These are phyloP conservation scores for Huntiella decipiens DNA, from an alignment of 2,329 filamentous ascomycete genomes.

Conservation along the genomic window DNA sequence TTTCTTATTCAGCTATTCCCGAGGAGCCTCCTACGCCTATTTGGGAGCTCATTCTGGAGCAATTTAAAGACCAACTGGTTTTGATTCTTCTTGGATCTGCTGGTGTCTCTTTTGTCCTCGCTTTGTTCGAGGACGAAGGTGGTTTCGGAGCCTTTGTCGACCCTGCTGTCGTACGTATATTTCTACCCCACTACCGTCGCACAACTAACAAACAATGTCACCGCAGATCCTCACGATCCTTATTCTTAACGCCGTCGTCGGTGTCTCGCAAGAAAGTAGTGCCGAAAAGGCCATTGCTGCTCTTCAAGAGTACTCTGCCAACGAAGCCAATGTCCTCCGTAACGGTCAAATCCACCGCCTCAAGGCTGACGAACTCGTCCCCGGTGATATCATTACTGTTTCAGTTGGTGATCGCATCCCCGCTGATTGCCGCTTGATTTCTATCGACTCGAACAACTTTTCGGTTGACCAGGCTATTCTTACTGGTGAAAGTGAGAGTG, in stretches of 20 bases:
- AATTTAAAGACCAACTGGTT: constrained; percentile 98
- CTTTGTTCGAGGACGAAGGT: constrained; percentile 79
- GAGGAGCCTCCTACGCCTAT: constrained; percentile 92
- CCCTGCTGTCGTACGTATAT: constrained; percentile 61
- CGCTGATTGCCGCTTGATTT: constrained; percentile 76
- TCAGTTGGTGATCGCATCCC: constrained; percentile 84
- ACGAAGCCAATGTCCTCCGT: constrained; percentile 84
- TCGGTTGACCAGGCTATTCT: constrained; percentile 90
- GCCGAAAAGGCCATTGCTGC: constrained; percentile 97
- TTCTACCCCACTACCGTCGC: background rate
- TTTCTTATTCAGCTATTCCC: constrained; percentile 28
- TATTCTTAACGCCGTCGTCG: constrained; percentile 88
- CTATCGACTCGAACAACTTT: constrained; percentile 95
- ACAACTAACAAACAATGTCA: background rate
- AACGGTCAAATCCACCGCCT: constrained; percentile 56
- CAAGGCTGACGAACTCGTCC: constrained; percentile 93
- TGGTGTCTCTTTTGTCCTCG: constrained; percentile 79
- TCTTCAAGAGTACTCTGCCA: constrained; percentile 95
- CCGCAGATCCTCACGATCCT: constrained; percentile 82
- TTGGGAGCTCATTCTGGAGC: constrained; percentile 92
- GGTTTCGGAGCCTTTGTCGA: constrained; percentile 97
- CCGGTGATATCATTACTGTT: constrained; percentile 77
- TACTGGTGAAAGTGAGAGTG: constrained; percentile 94
- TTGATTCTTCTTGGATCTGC: constrained; percentile 87
- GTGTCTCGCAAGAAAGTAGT: constrained; percentile 95